Evolutionary conservation across 768 basidiomycete genomes (phyloP), one percentile per base, ranked within the genome.

Genomic region (Tricholoma hemisulphureum): DNA sequence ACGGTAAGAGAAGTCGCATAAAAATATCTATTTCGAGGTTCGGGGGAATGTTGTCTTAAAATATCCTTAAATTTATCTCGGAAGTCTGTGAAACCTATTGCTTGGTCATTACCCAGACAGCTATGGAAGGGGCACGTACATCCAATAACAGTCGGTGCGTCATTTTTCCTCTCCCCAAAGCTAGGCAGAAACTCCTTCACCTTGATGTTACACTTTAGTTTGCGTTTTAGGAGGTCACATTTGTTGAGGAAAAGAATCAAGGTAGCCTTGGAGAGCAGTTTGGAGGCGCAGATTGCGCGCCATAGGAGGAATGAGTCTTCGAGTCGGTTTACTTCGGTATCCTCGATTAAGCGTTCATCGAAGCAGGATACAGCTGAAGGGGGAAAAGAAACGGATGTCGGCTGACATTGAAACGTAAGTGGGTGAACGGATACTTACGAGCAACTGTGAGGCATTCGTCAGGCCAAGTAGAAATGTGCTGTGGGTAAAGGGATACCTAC

Each of bases 211-310:
- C 63, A 64, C 29, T 71, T 70, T 26, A 88, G 72, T 56, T 78
- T 78, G 64, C 76, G 67, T 58, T 81, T 74, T 3, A 91, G 71
- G 3, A 90, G 66, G 59, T 91, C 89, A 58, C 82, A 80, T 59
- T 91, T 91, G 69, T 91, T 91, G 56, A 90, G 71, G 71, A 91
- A 91, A 18, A 89, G 76, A 50, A 90, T 82, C 57, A 90, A 76
- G 52, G 83, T 85, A 13, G 83, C 78, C 53, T 80, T 81, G 7
- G 79, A 69, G 7, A 91, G 81, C 1, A 91, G 75, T 62, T 75
- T 76, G 32, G 82, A 85, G 14, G 76, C 64, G 71, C 86, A 87
- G 49, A 91, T 76, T 1, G 81, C 76, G 23, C 75, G 79, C 88
- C 88, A 91, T 2, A 91, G 79, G 48, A 77, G 75, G 58, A 89